These are phyloP conservation scores for Malus sieversii DNA, from an alignment of 306 rosid genomes.

Conservation along the genomic window DNA sequence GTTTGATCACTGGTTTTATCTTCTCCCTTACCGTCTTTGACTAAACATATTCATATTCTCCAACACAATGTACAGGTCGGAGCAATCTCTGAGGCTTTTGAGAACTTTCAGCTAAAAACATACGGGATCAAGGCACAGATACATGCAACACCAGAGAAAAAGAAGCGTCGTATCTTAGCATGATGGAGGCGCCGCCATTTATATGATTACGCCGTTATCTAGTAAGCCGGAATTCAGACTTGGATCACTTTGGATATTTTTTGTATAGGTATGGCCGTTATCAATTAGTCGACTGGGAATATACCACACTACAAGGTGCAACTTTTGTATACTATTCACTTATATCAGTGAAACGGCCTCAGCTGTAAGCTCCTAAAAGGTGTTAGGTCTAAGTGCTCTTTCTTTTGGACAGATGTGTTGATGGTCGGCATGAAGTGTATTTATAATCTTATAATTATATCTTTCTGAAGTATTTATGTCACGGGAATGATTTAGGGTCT, in stretches of 20 bases:
- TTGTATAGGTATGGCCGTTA: constrained; percentile 1
- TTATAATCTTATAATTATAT: background rate
- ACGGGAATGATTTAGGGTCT: no score
- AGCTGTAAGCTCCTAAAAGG: background rate
- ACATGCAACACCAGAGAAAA: constrained; percentile 76
- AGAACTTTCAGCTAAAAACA: constrained; percentile 71
- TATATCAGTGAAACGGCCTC: background rate
- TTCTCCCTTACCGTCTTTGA: background rate
- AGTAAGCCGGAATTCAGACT: background rate
- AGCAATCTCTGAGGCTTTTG: constrained; percentile 84
- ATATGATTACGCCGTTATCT: background rate
- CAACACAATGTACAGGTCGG: constrained; percentile 46
- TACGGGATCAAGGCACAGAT: constrained; percentile 87
- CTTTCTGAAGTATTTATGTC: background rate
- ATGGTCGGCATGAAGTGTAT: constrained; percentile 2
- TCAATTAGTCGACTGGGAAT: background rate
- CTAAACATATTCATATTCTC: constrained; percentile 17
- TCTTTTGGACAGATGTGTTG: background rate
- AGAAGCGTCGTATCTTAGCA: constrained; percentile 47
- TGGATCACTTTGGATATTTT: background rate
- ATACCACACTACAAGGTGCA: background rate
- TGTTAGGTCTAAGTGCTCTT: background rate
- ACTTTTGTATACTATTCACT: background rate
- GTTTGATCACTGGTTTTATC: constrained; percentile 2
- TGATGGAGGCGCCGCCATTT: background rate